Conservation (phyloP, 1,139 yeast genomes). For the Diutina mesorugosa region DNA sequence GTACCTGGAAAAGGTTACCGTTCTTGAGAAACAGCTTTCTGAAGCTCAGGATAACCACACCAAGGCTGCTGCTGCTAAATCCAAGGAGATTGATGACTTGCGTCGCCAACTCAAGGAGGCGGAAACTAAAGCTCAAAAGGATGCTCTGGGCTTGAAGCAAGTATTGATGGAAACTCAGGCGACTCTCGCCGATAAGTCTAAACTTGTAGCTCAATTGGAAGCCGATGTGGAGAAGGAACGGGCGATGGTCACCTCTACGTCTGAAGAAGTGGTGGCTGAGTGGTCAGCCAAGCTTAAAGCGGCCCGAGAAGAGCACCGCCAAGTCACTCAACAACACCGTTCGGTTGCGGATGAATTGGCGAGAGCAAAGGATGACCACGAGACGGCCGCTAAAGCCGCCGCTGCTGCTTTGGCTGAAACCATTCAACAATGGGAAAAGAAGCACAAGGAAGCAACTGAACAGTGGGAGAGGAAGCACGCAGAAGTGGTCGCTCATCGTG, state of each 20-base stretch:
- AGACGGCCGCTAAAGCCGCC: not conserved
- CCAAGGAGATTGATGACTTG: not conserved
- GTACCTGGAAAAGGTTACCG: not conserved
- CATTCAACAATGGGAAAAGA: not conserved
- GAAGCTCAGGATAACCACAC: not conserved
- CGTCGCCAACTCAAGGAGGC: not conserved
- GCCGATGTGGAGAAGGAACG: not conserved
- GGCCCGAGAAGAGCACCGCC: not conserved
- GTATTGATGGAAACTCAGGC: not conserved
- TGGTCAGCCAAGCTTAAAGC: not conserved
- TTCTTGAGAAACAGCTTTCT: not conserved
- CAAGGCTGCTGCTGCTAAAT: not conserved
- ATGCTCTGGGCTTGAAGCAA: not conserved
- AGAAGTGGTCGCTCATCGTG: not conserved
- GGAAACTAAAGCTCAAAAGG: not conserved
- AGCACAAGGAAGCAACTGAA: not conserved
- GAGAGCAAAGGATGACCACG: not conserved
- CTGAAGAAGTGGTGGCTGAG: not conserved
- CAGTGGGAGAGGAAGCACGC: not conserved
- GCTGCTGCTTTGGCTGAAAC: not conserved
- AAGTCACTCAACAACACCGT: not conserved
- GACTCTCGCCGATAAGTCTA: not conserved
- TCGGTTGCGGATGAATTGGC: not conserved
- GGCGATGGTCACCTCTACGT: not conserved
- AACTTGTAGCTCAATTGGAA: not conserved